Conservation (phyloP, 176 grass and related monocot genomes). For the Aechmea fasciata region DNA sequence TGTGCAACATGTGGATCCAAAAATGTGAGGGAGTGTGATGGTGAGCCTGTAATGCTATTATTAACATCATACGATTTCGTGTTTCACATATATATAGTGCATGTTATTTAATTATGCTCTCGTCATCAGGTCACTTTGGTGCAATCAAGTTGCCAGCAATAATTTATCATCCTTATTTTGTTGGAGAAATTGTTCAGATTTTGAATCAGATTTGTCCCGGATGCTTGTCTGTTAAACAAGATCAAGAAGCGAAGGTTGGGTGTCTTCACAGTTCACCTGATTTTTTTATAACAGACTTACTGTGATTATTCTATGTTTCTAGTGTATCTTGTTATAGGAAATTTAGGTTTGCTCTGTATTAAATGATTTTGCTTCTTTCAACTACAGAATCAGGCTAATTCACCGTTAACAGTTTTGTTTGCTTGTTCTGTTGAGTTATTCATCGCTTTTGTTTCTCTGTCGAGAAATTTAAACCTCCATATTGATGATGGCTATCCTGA, state of each 20-base stretch:
- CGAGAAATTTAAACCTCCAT: background rate
- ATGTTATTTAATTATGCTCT: slow-evolving; percentile 18
- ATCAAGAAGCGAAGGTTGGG: slow-evolving; percentile 50
- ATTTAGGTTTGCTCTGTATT: background rate
- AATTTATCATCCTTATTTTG: slow-evolving; percentile 66
- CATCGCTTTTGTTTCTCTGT: too few relatives aligned
- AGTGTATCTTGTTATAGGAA: background rate
- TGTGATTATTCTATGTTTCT: background rate
- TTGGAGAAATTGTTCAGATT: slow-evolving; percentile 61
- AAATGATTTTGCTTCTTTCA: background rate
- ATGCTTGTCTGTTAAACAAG: slow-evolving; percentile 48
- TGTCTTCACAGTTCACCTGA: slow-evolving; percentile 9
- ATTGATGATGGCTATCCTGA: background rate
- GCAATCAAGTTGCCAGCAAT: slow-evolving; percentile 56
- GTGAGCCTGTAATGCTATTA: slow-evolving; percentile 27
- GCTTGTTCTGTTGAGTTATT: too few relatives aligned
- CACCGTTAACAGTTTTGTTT: too few relatives aligned
- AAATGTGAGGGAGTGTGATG: slow-evolving; percentile 59
- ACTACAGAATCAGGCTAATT: background rate
- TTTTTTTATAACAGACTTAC: slow-evolving; percentile 3
- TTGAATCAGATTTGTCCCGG: slow-evolving; percentile 87
- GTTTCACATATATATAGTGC: slow-evolving; percentile 10
- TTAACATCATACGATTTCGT: background rate
- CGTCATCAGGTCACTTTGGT: slow-evolving; percentile 68
- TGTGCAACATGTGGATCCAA: slow-evolving; percentile 68